These are phyloP conservation scores for Blumeria graminis DNA, from an alignment of 2,329 filamentous ascomycete genomes.

Conservation along the genomic window DNA sequence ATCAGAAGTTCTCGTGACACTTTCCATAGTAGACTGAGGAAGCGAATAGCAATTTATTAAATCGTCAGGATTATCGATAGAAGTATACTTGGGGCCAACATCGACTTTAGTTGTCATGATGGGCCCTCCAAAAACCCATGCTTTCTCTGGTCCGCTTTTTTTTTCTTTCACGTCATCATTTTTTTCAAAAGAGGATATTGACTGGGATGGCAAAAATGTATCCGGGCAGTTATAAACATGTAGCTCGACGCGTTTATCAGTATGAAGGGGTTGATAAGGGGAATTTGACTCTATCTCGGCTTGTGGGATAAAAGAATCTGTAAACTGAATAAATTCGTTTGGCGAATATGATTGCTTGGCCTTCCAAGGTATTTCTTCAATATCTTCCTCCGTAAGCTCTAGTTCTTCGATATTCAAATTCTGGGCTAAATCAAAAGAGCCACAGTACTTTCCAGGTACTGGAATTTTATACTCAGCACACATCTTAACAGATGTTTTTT, in stretches of 20 bases:
- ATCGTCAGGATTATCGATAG: constrained; percentile 27
- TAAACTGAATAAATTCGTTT: constrained; percentile 18
- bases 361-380: constrained; percentile 15
- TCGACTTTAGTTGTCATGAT: constrained; percentile 28
- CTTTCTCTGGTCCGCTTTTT: constrained; percentile 3
- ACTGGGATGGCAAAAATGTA: constrained; percentile 6
- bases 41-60: constrained; percentile 29
- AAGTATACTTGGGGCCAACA: constrained; percentile 21
- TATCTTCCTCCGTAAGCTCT: constrained; percentile 12
- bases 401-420: constrained; percentile 23
- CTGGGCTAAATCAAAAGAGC: constrained; percentile 30
- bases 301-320: constrained; percentile 40
- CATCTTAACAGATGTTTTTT: constrained; percentile 23
- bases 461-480: constrained; percentile 38
- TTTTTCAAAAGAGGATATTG: constrained; percentile 5
- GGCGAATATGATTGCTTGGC: constrained; percentile 16
- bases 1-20: constrained; percentile 29
- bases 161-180: not conserved
- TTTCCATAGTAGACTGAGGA: constrained; percentile 39
- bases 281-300: constrained; percentile 91
- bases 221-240: constrained; percentile 29
- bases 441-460: constrained; percentile 31
- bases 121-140: constrained; percentile 37
- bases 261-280: constrained; percentile 89
- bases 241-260: constrained; percentile 61